Evolutionary conservation across 768 basidiomycete genomes (phyloP), one percentile per base, ranked within the genome.

Genomic region (Cystobasidiopsis lactophilus): DNA sequence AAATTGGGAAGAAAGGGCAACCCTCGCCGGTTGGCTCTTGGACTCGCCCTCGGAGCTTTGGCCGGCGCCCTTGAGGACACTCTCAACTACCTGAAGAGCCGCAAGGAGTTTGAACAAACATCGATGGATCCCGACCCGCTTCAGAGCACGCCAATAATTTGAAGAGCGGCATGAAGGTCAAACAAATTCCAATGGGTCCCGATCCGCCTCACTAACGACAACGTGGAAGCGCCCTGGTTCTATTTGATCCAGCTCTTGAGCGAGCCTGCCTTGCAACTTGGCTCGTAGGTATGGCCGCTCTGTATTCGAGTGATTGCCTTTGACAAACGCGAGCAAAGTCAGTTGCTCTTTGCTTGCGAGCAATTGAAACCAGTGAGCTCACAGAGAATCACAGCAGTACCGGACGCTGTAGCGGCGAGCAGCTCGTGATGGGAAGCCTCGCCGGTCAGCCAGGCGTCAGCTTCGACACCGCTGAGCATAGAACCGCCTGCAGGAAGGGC

Each of bases 351-450:
- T 40, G 14, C 13, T 4, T 4, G 24, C 31, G 26, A 5, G 23
- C 19, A 16, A 47, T 26, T 3, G 23, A 40, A n/a, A 27, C 2
- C 2, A 38, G 30, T 26, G 14, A 21, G 50, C 80, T 71, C 68
- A 80, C 86, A 86, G 50, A 93, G 73, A 55, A 91, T 74, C 63
- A 93, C 80, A 62, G 82, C 74, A 60, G 71, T 77, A 38, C 85
- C 82, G 44, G 68, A 66, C 10, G 82, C 82, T 10, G 85, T 72
- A 3, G 82, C 75, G 1, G 83, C 81, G 39, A 93, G 71, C 47
- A 91, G 77, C 55, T 89, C 81, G 66, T 93, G 88, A 83, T 88
- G 65, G 50, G 26, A 66, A 82, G 89, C 84, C 69, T 93, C 86
- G 9, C 89, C 89, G 3, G 89, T 95, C 60, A 86, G 73, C 65